Evolutionary conservation across 1,139 yeast species (phyloP), one percentile per base, ranked within the genome.

Genomic region (Tardiomyces blankii): DNA sequence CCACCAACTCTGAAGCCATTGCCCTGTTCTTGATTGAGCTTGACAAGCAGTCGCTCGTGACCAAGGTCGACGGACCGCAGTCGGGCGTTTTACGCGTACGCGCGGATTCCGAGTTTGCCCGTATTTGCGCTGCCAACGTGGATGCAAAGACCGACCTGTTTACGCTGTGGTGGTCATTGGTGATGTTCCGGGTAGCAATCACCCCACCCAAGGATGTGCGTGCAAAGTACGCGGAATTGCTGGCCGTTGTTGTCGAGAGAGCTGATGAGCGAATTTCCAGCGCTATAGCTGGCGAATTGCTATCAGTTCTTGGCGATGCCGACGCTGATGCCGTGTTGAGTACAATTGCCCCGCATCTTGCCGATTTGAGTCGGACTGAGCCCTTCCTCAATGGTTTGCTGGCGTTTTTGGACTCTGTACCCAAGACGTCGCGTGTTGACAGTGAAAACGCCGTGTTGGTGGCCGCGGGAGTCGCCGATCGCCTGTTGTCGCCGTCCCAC

Each of bases 401-500:
- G 16, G 35, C n/a, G 9, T 30, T 5, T 11, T 30, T 30, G n/a
- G 35, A 14, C n/a, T 3, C 35, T 30, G 9, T 30, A 5, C 5
- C n/a, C 35, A 4, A 30, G 35, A 14, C 4, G 5, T 3, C 35
- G 35, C n/a, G 5, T 30, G 11, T 30, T 12, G 16, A 13, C 16
- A 14, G 16, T 5, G 35, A 4, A 12, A 30, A 14, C 5, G 35
- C 35, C 5, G 16, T 30, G 5, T 3, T 5, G 11, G 5, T 30
- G 11, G 35, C 35, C n/a, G 16, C n/a, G 3, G 35, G 35, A 4
- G 16, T 30, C 5, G 35, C 16, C 11, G 35, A 9, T 5, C 16
- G 35, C n/a, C 35, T 30, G 35, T 9, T 30, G 35, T 30, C 16
- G 5, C 35, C 35, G 4, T 70, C 72, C 47, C 75, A 70, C 44